Base-by-base conservation (phyloP, 106 monocot species). In the Allium fistulosum region DNA sequence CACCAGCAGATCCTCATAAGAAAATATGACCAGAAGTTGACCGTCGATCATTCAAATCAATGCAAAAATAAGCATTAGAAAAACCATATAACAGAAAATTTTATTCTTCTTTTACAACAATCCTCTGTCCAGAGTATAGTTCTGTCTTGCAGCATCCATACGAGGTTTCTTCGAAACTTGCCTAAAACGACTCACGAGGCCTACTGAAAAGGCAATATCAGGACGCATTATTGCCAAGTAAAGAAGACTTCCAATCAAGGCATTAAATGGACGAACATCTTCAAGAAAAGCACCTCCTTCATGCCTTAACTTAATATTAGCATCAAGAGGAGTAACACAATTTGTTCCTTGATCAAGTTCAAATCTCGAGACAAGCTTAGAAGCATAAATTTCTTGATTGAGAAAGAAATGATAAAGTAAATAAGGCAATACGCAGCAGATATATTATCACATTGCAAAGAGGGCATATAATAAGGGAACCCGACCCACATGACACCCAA, bases 221-320 rank as follows among this genome's bases (percentile, higher is more conserved):
- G 47, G 58, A 8, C 70, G 46, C 48, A 56, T 58, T 5, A 71
- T 71, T 18, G 70, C 48, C 27, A 71, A 71, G 6, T 71, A 71
- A 1, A 59, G 17, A 48, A 59, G 60, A 49, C 70, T 49, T 15
- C 58, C 58, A 17, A 71, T 48, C 17, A 71, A 59, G 16, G 59
- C 11, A 9, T 46, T 46, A 49, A 15, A 59, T 12, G 46, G 49
- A 48, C 12, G 37, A 57, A 57, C 13, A 56, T 69, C 37, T 7
- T 7, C 8, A 45, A 69, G 56, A 69, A 15, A 26, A 4, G 6
- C 9, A 10, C 69, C 69, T 45, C 53, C 69, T 13, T 69, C 69
- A 56, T 57, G 56, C 11, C 28, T 26, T 8, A 68, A 26, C 22
- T 55, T 53, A 1, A 55, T 18, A 17, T 66, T 66, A 11, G 48